phyloP scores from a whole-genome alignment of 306 rosid species.

The Prunus armeniaca region DNA sequence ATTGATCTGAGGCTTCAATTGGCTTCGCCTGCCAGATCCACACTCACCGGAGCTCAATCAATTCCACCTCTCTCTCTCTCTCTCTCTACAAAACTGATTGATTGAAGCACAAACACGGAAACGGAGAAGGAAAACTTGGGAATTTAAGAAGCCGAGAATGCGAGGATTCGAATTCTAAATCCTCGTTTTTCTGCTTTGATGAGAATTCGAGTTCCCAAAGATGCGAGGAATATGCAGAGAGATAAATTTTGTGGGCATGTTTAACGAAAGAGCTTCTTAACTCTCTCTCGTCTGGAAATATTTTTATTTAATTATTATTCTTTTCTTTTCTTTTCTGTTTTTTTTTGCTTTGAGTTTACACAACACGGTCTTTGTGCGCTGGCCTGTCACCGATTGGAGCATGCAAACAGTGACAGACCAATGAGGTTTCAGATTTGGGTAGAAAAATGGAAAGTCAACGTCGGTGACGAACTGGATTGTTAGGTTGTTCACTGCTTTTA shows the following conservation, averaged over 20 bases:
- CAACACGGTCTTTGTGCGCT: not conserved
- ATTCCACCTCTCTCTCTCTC: not conserved
- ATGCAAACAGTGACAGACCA: conserved; percentile 29
- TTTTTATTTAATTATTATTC: not conserved
- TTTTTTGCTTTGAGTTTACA: conserved; percentile 46
- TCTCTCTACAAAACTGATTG: not conserved
- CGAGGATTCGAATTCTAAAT: conserved; percentile 10
- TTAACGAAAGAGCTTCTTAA: conserved; percentile 4
- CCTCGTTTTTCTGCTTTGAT: not conserved
- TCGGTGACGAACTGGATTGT: not conserved
- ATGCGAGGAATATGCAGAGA: conserved; percentile 52
- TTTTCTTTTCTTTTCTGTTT: not conserved
- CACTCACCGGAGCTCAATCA: conserved; percentile 20
- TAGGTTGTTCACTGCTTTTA: not conserved
- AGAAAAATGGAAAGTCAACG: not conserved
- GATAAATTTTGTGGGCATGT: conserved; percentile 19
- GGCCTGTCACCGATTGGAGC: conserved; percentile 26
- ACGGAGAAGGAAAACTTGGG: not conserved
- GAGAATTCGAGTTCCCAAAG: conserved; percentile 26
- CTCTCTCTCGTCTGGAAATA: not conserved
- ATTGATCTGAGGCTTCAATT: conserved; percentile 28
- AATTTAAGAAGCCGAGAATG: not conserved
- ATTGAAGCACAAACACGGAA: too few species aligned
- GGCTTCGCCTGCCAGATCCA: conserved; percentile 42
- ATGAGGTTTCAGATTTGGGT: conserved; percentile 11